Base-by-base conservation (phyloP, 805 yeast species). In the Torulaspora delbrueckii region DNA sequence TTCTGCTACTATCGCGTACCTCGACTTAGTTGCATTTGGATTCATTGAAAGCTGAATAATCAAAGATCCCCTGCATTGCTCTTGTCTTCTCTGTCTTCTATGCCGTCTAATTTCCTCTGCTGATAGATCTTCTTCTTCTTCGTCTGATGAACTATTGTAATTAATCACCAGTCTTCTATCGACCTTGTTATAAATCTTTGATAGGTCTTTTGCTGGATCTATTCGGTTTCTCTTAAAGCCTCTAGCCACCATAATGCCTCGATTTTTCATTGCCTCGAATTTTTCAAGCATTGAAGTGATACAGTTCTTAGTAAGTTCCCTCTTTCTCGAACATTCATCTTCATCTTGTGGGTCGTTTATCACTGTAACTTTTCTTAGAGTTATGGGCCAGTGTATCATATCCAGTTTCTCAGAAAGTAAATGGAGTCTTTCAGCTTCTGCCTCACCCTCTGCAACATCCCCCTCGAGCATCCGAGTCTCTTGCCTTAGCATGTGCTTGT, bases 381-480 rank as follows among this genome's bases (percentile, higher is more conserved):
- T 67, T 18, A 63, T 55, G 8, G 58, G 54, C 84, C 86, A 79
- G 51, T 71, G 74, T 45, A 76, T 63, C 45, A 68, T 61, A 23
- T 66, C 58, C 40, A 79, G 66, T 51, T 72, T 74, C 9, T 74
- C 74, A 25, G 68, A 62, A 28, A 79, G 70, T 16, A 57, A 41
- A 8, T 48, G 43, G 26, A 73, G 53, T 25, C 72, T 73, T 43
- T 82, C 87, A 25, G 79, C 77, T 55, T 84, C 91, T 7, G 68
- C 60, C 39, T 74, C 66, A 36, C 80, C 68, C 45, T 75, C 72
- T 1, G 45, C 36, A 6, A 54, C 27, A 40, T 72, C 75, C 22
- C 76, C 67, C 52, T 84, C 90, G 1, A 74, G 67, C 76, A 82
- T 79, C 37, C 77, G 71, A 47, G 74, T 74, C 61, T 86, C 95